Conservation (phyloP, 257 asterid genomes). For the Solanum dulcamara region DNA sequence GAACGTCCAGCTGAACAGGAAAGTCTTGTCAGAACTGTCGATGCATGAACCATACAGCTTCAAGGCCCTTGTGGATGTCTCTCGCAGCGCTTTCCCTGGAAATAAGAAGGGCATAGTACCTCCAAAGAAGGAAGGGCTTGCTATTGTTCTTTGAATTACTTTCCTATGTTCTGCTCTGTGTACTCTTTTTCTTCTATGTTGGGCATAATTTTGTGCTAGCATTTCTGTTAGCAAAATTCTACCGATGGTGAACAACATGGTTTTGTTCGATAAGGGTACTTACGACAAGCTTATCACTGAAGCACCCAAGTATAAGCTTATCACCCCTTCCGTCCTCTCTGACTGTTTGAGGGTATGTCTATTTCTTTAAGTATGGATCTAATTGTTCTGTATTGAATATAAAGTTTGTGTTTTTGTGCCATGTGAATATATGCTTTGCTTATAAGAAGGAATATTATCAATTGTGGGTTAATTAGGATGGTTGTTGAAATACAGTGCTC, state of each 20-base stretch:
- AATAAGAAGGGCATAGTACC: slow-evolving; percentile 30
- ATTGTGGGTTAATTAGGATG: background rate
- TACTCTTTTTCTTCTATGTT: background rate
- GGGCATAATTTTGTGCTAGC: background rate
- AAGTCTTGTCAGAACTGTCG: slow-evolving; percentile 64
- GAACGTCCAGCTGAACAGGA: slow-evolving; percentile 80
- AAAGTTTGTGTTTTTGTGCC: background rate
- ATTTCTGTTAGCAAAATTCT: background rate
- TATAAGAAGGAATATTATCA: background rate
- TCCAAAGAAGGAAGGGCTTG: slow-evolving; percentile 67
- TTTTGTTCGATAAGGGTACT: slow-evolving; percentile 17
- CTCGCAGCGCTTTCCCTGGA: slow-evolving; percentile 70
- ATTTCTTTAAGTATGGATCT: background rate
- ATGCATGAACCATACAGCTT: slow-evolving; percentile 94
- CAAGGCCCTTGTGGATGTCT: slow-evolving; percentile 79
- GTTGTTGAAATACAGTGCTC: background rate
- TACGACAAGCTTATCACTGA: slow-evolving; percentile 13
- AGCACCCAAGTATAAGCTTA: slow-evolving; percentile 15
- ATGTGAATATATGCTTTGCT: background rate
- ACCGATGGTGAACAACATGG: slow-evolving; percentile 16
- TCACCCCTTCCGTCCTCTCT: background rate
- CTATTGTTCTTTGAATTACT: slow-evolving; percentile 35
- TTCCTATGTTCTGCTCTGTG: background rate
- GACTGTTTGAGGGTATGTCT: slow-evolving; percentile 12
- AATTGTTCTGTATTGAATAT: background rate